Percentiles rank a stretch among this genome's conserved stretches.
Evolutionary conservation across 495 filamentous ascomycete genomes (phyloP).

Genomic region (Penicillium crystallinum): DNA sequence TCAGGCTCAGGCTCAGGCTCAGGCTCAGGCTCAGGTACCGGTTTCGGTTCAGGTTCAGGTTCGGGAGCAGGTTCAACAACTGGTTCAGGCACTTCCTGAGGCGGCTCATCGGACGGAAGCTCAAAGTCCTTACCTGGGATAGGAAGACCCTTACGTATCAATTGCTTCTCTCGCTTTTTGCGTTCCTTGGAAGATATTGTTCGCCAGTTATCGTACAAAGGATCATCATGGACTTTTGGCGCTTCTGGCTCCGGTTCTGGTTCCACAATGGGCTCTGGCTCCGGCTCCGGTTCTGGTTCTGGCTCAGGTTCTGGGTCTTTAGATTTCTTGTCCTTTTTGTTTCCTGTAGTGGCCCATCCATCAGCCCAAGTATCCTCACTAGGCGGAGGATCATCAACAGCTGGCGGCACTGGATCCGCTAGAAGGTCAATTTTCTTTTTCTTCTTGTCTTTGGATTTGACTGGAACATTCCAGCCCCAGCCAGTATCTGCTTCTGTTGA

Average conservation of each 20-base stretch:
- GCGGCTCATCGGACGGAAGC: conserved; percentile 21
- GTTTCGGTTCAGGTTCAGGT: conserved; percentile 11
- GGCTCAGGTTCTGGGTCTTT: conserved; percentile 17
- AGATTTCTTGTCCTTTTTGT: conserved; percentile 23
- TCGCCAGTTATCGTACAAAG: conserved; percentile 35
- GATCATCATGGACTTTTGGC: conserved; percentile 27
- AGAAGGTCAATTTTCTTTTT: conserved; percentile 34
- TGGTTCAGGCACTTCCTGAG: conserved; percentile 10
- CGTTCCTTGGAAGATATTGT: conserved; percentile 34
- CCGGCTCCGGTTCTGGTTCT: conserved; percentile 23
- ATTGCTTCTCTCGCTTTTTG: conserved; percentile 36
- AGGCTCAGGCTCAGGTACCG: conserved; percentile 11
- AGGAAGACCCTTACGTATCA: conserved; percentile 33
- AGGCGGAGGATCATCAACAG: conserved; percentile 14
- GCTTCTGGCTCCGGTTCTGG: conserved; percentile 26
- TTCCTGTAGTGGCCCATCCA: conserved; percentile 25
- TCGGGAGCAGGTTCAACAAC: conserved; percentile 12
- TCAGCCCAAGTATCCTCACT: conserved; percentile 27
- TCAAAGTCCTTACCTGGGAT: conserved; percentile 35
- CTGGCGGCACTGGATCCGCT: conserved; percentile 20
- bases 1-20: conserved; percentile 20
- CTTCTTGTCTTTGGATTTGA: conserved; percentile 38
- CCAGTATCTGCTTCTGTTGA: conserved; percentile 19
- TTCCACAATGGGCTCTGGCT: conserved; percentile 19
- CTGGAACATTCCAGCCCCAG: conserved; percentile 29